A percentile compares a stretch with the other conserved stretches of the same genome.
Evolutionary conservation across 108 stramenopile species (phyloP).

Genomic region (Cylindrotheca closterium): DNA sequence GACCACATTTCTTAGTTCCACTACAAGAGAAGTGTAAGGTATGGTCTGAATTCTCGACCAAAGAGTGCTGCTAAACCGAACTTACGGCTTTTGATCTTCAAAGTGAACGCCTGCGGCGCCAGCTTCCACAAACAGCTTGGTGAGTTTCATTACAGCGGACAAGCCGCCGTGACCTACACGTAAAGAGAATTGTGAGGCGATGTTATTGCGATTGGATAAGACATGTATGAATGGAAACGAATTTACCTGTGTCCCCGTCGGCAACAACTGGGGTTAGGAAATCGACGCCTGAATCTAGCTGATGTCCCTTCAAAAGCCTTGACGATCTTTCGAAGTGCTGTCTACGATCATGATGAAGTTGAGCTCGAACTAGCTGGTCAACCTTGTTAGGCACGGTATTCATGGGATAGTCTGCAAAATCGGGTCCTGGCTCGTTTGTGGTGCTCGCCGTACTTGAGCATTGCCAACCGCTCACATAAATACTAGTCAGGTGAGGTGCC

Average conservation of each 20-base stretch:
- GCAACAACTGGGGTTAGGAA: constrained; percentile 94
- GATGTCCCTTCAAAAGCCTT: constrained; percentile 54
- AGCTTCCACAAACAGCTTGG: constrained; percentile 92
- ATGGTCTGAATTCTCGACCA: background rate
- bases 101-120: constrained; percentile 91
- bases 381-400: constrained; percentile 92
- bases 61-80: background rate
- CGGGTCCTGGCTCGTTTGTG: constrained; percentile 96
- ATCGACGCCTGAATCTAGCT: constrained; percentile 74
- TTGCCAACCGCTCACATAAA: constrained; percentile 96
- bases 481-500: constrained; percentile 87
- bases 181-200: too few relatives aligned
- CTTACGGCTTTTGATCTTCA: constrained; percentile 80
- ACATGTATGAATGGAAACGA: too few relatives aligned
- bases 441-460: constrained; percentile 88
- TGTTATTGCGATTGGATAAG: too few relatives aligned
- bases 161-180: constrained; percentile 87
- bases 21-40: background rate
- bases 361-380: constrained; percentile 93
- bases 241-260: constrained; percentile 97
- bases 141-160: constrained; percentile 94
- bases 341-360: constrained; percentile 91
- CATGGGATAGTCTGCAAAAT: constrained; percentile 86
- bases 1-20: constrained; percentile 97
- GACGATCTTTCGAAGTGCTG: constrained; percentile 82